These are phyloP conservation scores for Geotrichum aggregatum DNA, from an alignment of 1,139 yeast species.

Conservation along the genomic window DNA sequence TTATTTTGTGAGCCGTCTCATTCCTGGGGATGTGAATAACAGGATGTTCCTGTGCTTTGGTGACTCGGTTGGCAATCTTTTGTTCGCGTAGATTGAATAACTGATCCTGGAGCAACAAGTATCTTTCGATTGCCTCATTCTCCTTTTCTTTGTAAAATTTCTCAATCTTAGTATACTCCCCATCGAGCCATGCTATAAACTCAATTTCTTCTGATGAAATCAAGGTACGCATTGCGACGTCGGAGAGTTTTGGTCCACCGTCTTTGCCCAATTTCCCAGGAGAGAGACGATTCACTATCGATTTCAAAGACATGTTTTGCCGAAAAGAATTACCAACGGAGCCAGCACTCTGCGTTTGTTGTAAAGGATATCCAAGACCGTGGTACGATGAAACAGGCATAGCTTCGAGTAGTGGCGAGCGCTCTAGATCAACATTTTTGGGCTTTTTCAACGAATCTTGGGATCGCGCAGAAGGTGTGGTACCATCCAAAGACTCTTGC, in stretches of 20 bases:
- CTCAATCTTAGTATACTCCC: slow-evolving; percentile 57
- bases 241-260: slow-evolving; percentile 1
- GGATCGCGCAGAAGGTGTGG: slow-evolving; percentile 18
- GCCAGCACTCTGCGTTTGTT: slow-evolving; percentile 12
- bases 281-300: slow-evolving; percentile 12
- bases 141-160: slow-evolving; percentile 58
- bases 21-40: slow-evolving; percentile 24
- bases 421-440: slow-evolving; percentile 26
- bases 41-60: slow-evolving; percentile 23
- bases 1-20: slow-evolving; percentile 27
- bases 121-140: slow-evolving; percentile 56
- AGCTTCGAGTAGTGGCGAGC: slow-evolving; percentile 33
- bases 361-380: not conserved
- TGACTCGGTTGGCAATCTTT: slow-evolving; percentile 28
- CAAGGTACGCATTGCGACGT: slow-evolving; percentile 16
- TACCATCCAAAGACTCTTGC: not conserved
- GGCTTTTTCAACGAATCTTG: slow-evolving; percentile 9
- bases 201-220: slow-evolving; percentile 39
- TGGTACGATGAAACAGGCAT: not conserved
- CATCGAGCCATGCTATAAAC: slow-evolving; percentile 60
- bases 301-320: slow-evolving; percentile 5
- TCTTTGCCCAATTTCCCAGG: slow-evolving; percentile 4
- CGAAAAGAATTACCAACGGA: slow-evolving; percentile 1
- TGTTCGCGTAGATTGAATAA: slow-evolving; percentile 60
- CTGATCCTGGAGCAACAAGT: slow-evolving; percentile 62